phyloP scores from a whole-genome alignment of 306 rosid genomes.

The Castanea sativa region DNA sequence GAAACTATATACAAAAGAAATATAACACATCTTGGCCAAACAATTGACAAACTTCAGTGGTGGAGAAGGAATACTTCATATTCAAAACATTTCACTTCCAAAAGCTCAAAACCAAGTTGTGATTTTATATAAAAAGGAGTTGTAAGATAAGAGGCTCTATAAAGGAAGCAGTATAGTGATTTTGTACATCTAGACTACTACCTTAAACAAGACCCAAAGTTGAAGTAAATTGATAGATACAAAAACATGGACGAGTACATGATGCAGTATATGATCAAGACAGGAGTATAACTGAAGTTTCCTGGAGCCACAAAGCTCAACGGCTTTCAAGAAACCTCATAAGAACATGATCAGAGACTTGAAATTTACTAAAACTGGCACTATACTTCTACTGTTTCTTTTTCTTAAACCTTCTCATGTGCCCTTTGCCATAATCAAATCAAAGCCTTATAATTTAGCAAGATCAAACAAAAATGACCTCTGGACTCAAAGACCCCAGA shows the following conservation, averaged over 20 bases:
- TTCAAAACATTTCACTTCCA: background rate
- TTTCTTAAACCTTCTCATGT: background rate
- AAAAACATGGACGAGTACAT: background rate
- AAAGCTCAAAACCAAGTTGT: background rate
- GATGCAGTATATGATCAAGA: background rate
- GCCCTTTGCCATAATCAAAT: background rate
- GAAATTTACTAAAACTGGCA: background rate
- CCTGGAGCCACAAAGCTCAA: background rate
- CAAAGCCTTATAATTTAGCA: background rate
- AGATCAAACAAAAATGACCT: background rate
- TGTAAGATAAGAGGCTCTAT: background rate
- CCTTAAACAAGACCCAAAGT: background rate
- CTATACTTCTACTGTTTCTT: background rate
- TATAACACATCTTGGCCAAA: too few relatives aligned
- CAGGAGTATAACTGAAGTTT: background rate
- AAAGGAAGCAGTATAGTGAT: background rate
- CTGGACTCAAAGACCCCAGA: constrained; percentile 19
- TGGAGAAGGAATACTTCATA: background rate
- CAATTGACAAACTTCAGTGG: too few relatives aligned
- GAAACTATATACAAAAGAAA: too few relatives aligned
- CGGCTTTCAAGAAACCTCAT: background rate
- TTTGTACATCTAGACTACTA: background rate
- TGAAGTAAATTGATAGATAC: background rate
- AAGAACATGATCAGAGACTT: background rate
- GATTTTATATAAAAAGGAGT: background rate